Evolutionary conservation across 805 yeast species (phyloP).

Genomic region (Suhomyces prunicola): DNA sequence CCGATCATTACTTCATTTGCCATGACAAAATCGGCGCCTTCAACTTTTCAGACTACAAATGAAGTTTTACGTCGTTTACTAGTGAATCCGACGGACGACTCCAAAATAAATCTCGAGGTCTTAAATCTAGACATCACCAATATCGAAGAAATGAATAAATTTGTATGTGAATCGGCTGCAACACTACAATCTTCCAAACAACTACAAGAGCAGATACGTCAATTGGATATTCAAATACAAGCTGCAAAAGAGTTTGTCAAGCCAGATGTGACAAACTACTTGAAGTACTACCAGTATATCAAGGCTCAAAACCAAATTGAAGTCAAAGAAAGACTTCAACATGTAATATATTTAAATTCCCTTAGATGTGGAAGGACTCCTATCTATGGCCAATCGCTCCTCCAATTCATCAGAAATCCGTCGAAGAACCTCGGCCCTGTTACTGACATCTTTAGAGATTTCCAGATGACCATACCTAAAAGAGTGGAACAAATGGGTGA

Average conservation of each 20-base stretch:
- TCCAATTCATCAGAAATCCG: constrained; percentile 35
- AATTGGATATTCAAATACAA: constrained; percentile 38
- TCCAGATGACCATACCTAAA: constrained; percentile 23
- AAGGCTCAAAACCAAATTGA: constrained; percentile 52
- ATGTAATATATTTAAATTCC: constrained; percentile 58
- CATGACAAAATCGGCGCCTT: constrained; percentile 59
- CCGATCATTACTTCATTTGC: constrained; percentile 92
- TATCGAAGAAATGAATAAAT: constrained; percentile 44
- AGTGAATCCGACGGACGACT: constrained; percentile 12
- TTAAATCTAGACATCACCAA: constrained; percentile 58
- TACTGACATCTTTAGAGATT: constrained; percentile 15
- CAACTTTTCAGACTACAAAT: constrained; percentile 40
- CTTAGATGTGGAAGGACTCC: constrained; percentile 67
- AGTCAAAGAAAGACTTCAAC: constrained; percentile 52
- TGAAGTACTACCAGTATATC: constrained; percentile 57
- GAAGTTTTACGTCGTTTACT: constrained; percentile 17
- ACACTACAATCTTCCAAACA: constrained; percentile 46
- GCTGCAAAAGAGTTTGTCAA: constrained; percentile 18
- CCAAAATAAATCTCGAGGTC: constrained; percentile 46
- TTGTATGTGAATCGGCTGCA: constrained; percentile 43
- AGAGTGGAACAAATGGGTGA: constrained; percentile 41
- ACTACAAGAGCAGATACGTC: constrained; percentile 43
- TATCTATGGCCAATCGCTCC: constrained; percentile 59
- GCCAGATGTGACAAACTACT: constrained; percentile 35
- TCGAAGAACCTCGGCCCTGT: constrained; percentile 5